Base-by-base conservation (phyloP, 1,139 yeast species). In the Geotrichum restrictum region DNA sequence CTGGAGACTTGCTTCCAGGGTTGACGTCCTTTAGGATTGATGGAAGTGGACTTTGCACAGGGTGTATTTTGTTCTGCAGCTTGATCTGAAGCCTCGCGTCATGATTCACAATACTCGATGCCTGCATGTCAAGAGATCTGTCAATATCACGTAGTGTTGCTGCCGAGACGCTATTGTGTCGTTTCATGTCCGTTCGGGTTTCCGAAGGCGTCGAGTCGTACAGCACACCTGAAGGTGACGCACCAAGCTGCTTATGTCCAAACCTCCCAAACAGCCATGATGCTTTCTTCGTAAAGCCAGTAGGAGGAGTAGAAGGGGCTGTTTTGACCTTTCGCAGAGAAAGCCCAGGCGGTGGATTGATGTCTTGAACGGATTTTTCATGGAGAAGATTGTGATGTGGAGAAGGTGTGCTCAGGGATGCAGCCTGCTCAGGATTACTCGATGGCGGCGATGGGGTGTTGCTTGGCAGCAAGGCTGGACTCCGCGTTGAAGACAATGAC, bases 401-500 rank as follows among this genome's bases (percentile, higher is more conserved):
- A 24, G 29, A 24, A 8, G 5, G 29, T 24, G 29, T 5, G n/a
- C n/a, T n/a, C n/a, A n/a, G n/a, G n/a, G n/a, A n/a, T n/a, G n/a
- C n/a, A n/a, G n/a, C n/a, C n/a, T n/a, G n/a, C n/a, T n/a, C n/a
- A 24, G 29, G 29, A 5, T 24, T 24, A 8, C 8, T 24, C 29
- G 29, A 24, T 24, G 8, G 29, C 29, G 29, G n/a, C n/a, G n/a
- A n/a, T n/a, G n/a, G n/a, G n/a, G n/a, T n/a, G n/a, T n/a, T n/a
- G n/a, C n/a, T n/a, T n/a, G n/a, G n/a, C n/a, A 5, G 71, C 68
- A 54, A 57, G 61, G 13, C 63, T 64, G 49, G 64, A 65, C 39
- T 64, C 69, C n/a, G 33, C 19, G 75, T 73, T 45, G 52, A 72
- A 14, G 71, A 71, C 76, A 76, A 50, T 51, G 68, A 29, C 33